Base-by-base conservation (phyloP, 208 protist species). In the Tritrichomonas musculus region DNA sequence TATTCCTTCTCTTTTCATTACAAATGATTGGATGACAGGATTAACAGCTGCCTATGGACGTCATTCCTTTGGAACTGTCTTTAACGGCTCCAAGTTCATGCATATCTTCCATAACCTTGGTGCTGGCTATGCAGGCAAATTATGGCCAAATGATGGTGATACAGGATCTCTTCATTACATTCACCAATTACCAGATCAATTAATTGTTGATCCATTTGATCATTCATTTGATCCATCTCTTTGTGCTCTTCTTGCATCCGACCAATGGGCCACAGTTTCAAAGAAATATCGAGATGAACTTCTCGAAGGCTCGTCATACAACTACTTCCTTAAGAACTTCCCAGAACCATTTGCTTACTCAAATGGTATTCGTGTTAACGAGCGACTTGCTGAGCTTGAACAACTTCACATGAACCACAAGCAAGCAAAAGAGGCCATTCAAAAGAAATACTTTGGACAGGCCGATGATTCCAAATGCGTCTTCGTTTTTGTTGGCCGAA, bases 171-270 rank as follows among this genome's bases (percentile, higher is more conserved):
- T 82, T 8, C 41, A 82, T 36, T 82, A 82, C 41, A 25, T 82
- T 20, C 73, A 82, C 41, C n/a, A 82, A 25, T 44, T 82, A 27
- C 73, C 73, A 50, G 73, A 82, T 82, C 39, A 82, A 36, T 20
- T 82, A 20, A 82, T 82, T 20, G 73, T 82, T 41, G 73, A 82
- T 53, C n/a, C n/a, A 20, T 82, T 82, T 41, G 73, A 82, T 36
- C 73, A 82, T 36, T 82, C 73, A 82, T 82, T 82, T 41, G 73
- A 82, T 53, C 73, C 73, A 50, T 82, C 73, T 22, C 41, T 82
- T 20, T 82, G n/a, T 30, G 73, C 73, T n/a, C 25, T 82, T 33
- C 41, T 50, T 36, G 30, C 20, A 25, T 47, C 41, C 30, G 73
- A 82, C 41, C 73, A 82, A 36, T 82, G 73, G 73, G 73, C 73